Evolutionary conservation across 208 protist genomes (phyloP).

Genomic region (Phytomonas serpens): DNA sequence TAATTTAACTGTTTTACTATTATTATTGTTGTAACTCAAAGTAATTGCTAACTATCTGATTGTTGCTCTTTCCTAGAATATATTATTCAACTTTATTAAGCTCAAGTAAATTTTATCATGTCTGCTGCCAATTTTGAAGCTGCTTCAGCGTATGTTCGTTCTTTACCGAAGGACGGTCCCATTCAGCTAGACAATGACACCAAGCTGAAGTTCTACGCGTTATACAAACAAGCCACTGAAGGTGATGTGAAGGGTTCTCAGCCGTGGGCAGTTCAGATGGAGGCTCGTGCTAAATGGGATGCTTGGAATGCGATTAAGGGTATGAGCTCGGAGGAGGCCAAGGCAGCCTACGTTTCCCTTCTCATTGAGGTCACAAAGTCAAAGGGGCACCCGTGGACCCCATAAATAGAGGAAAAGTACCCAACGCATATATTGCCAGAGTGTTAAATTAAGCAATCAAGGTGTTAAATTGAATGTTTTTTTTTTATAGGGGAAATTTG

Average conservation of each 20-base stretch:
- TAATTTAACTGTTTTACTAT: not conserved
- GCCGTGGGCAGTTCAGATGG: conserved; percentile 89
- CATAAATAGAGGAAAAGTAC: not conserved
- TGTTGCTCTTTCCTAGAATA: not conserved
- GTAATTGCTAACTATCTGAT: not conserved
- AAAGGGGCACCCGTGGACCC: conserved; percentile 54
- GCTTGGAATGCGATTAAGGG: conserved; percentile 89
- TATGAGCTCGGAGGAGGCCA: conserved; percentile 86
- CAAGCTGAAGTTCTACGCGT: conserved; percentile 92
- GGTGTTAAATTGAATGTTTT: conserved; percentile 6
- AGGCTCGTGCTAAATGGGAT: conserved; percentile 93
- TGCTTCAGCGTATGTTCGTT: conserved; percentile 75
- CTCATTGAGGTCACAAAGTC: conserved; percentile 55
- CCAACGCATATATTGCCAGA: not conserved
- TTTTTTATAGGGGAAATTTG: conserved; percentile 2
- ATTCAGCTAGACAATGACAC: conserved; percentile 85
- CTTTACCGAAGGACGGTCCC: conserved; percentile 67
- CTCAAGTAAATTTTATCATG: conserved; percentile 22
- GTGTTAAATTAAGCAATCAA: not conserved
- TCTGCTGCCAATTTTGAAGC: conserved; percentile 72
- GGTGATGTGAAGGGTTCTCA: conserved; percentile 87
- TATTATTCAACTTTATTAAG: not conserved
- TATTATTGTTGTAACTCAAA: not conserved
- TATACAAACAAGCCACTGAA: conserved; percentile 97
- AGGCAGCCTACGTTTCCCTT: conserved; percentile 79